Percentiles rank a stretch among this genome's conserved stretches.
phyloP scores from a whole-genome alignment of 2,329 filamentous ascomycete genomes.

The Ilyonectria robusta region DNA sequence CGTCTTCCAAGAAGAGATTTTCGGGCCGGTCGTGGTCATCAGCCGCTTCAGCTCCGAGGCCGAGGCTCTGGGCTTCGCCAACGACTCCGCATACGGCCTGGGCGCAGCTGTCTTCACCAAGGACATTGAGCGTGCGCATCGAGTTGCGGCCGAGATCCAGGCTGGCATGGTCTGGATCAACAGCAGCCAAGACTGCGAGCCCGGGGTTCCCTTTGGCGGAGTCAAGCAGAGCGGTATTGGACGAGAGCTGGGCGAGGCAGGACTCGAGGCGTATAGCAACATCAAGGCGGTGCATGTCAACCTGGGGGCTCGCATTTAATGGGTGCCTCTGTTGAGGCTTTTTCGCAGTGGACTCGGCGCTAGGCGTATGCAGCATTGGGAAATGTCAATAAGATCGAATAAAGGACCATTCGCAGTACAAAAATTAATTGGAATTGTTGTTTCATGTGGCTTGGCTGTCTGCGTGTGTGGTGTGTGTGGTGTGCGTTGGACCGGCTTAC shows the following conservation, averaged over 20 bases:
- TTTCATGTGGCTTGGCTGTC: neutral
- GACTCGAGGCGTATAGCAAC: conserved; percentile 46
- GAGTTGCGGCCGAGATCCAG: conserved; percentile 79
- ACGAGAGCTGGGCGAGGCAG: conserved; percentile 45
- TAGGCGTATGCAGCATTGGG: neutral
- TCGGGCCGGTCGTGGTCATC: conserved; percentile 86
- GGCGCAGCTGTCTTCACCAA: conserved; percentile 85
- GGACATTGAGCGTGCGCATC: conserved; percentile 84
- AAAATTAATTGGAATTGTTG: neutral
- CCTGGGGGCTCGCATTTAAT: conserved; percentile 43
- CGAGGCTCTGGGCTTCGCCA: conserved; percentile 80
- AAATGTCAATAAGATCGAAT: neutral
- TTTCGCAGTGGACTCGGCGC: neutral
- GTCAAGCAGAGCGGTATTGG: conserved; percentile 49
- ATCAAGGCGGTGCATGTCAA: conserved; percentile 48
- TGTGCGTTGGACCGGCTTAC: neutral
- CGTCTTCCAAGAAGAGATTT: conserved; percentile 92
- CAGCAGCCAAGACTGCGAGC: conserved; percentile 47
- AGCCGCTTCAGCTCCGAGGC: conserved; percentile 86
- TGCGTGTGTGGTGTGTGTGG: too few species aligned
- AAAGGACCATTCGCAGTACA: neutral
- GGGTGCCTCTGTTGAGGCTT: neutral
- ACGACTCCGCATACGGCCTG: conserved; percentile 83
- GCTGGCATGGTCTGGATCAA: conserved; percentile 75
- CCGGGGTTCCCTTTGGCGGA: conserved; percentile 46